These are phyloP conservation scores for Bipolaris bicolor DNA, from an alignment of 2,329 filamentous ascomycete species.

Conservation along the genomic window DNA sequence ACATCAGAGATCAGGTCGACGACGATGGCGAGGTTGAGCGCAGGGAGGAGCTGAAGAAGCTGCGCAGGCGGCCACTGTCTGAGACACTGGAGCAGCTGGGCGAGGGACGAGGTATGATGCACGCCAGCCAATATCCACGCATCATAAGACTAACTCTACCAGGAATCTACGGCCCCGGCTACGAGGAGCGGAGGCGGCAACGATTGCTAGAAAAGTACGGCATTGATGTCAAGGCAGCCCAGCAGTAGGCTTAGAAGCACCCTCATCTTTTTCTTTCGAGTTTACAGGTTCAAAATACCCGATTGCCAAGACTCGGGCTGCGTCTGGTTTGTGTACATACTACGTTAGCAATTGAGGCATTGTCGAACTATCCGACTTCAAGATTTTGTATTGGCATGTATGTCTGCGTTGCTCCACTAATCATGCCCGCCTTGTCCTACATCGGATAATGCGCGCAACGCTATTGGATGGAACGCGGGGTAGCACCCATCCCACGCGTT, in stretches of 20 bases:
- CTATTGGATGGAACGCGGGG: conserved; percentile 20
- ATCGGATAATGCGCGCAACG: conserved; percentile 6
- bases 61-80: conserved; percentile 74
- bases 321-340: conserved; percentile 28
- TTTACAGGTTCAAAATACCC: conserved; percentile 26
- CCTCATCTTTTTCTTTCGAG: conserved; percentile 28
- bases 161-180: conserved; percentile 83
- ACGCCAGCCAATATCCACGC: not conserved
- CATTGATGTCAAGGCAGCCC: conserved; percentile 67
- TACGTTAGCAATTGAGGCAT: conserved; percentile 13
- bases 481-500: conserved; percentile 17
- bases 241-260: conserved; percentile 27
- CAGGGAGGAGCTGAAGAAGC: conserved; percentile 75
- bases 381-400: not conserved
- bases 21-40: conserved; percentile 75
- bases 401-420: not conserved
- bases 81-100: conserved; percentile 83
- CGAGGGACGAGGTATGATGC: conserved; percentile 77
- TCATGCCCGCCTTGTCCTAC: not conserved
- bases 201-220: conserved; percentile 87
- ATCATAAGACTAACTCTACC: conserved; percentile 24
- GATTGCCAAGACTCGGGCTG: conserved; percentile 15
- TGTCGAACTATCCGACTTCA: not conserved
- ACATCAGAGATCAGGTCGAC: conserved; percentile 60
- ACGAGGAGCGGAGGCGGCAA: conserved; percentile 81